A percentile compares a stretch with the other conserved stretches of the same genome.
Conservation (phyloP, 176 grass and related monocot genomes). For the Oryza officinalis region DNA sequence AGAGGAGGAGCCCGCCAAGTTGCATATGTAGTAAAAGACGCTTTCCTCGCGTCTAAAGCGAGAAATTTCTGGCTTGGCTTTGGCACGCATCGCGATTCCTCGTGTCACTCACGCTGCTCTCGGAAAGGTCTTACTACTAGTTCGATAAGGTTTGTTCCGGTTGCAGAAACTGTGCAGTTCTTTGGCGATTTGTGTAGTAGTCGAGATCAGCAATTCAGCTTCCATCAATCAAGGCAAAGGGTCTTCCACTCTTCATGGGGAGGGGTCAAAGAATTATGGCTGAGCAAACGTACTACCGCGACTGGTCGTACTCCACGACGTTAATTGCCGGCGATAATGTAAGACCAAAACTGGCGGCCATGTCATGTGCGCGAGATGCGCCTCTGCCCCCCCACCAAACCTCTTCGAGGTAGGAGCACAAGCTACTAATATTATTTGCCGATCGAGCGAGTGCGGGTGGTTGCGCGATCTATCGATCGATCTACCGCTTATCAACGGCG, state of each 20-base stretch:
- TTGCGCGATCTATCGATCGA: conserved; percentile 42
- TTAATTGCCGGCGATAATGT: conserved; percentile 11
- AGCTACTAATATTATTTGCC: too few species aligned
- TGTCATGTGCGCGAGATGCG: conserved; percentile 27
- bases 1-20: conserved; percentile 28
- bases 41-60: conserved; percentile 49
- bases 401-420: too few species aligned
- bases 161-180: neutral
- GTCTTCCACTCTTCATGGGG: neutral
- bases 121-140: neutral
- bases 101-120: neutral
- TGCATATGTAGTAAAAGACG: conserved; percentile 42
- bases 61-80: conserved; percentile 18
- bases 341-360: neutral
- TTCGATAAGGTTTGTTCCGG: neutral
- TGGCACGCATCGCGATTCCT: neutral
- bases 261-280: conserved; percentile 2
- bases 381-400: neutral
- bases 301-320: neutral
- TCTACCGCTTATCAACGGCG: neutral
- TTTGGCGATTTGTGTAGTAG: neutral
- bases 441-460: conserved; percentile 8
- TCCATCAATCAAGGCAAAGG: neutral
- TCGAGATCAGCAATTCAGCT: too few species aligned
- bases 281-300: neutral